Conservation (phyloP, 163 green algal genomes). For the Scenedesmus sp. region DNA sequence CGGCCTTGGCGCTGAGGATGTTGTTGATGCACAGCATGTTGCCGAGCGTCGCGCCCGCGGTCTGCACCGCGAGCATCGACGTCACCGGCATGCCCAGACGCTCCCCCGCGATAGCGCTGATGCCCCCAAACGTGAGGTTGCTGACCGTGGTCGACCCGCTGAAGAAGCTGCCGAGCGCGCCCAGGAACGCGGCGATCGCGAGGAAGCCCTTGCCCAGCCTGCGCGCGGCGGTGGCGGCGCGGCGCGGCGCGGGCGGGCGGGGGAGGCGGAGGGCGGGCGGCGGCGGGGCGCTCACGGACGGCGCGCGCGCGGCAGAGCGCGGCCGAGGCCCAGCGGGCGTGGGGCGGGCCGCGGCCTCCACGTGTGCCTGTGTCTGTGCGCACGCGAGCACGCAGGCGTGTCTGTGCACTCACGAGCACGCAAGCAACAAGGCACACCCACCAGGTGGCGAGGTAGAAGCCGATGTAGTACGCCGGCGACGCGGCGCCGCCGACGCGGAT, state of each 20-base stretch:
- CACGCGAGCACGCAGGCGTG: too few species aligned
- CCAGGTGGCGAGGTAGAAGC: slow-evolving; percentile 35
- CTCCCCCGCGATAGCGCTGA: slow-evolving; percentile 41
- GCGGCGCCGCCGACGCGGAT: slow-evolving; percentile 35
- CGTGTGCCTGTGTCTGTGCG: too few species aligned
- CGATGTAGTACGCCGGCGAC: slow-evolving; percentile 53
- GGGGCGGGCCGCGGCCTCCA: too few species aligned
- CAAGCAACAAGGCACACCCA: too few species aligned
- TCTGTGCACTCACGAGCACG: too few species aligned
- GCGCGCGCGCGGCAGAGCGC: too few species aligned
- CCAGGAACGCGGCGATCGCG: slow-evolving; percentile 44
- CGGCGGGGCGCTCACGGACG: too few species aligned
- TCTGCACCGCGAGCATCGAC: slow-evolving; percentile 51
- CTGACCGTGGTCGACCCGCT: slow-evolving; percentile 47
- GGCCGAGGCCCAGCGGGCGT: too few species aligned
- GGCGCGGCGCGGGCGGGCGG: too few species aligned
- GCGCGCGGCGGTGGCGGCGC: too few species aligned
- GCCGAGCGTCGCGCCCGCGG: slow-evolving; percentile 45
- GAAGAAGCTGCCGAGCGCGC: slow-evolving; percentile 54
- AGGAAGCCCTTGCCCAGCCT: slow-evolving; percentile 45
- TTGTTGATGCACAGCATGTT: slow-evolving; percentile 61
- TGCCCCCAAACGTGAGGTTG: slow-evolving; percentile 57
- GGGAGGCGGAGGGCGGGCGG: too few species aligned
- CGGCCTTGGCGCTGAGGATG: slow-evolving; percentile 50
- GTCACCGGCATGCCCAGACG: slow-evolving; percentile 36